Percentiles rank a stretch among this genome's conserved stretches.
phyloP scores from a whole-genome alignment of 2,329 filamentous ascomycete genomes.

The Rachicladosporium sp. region DNA sequence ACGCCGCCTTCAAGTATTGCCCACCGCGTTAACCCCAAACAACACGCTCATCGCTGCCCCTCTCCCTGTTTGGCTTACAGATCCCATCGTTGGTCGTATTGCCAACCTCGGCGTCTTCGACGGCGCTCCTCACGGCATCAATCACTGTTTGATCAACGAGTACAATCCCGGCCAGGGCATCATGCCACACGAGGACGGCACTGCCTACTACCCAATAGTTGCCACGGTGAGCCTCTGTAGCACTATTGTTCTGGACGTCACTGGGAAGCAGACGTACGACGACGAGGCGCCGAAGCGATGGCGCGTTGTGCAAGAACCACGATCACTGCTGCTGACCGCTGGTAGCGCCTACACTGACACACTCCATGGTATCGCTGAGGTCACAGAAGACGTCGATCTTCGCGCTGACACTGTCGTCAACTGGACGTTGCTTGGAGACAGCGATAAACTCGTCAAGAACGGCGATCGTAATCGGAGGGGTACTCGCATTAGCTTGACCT shows the following conservation, averaged over 20 bases:
- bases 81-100: conserved; percentile 54
- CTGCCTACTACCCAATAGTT: conserved; percentile 75
- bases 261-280: conserved; percentile 30
- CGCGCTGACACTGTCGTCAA: conserved; percentile 48
- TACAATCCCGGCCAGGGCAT: conserved; percentile 84
- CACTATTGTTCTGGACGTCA: conserved; percentile 65
- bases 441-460: conserved; percentile 24
- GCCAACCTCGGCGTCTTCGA: conserved; percentile 38
- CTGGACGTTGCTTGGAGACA: conserved; percentile 53
- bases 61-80: conserved; percentile 62
- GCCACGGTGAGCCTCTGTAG: conserved; percentile 80
- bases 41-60: conserved; percentile 61
- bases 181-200: conserved; percentile 90
- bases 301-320: conserved; percentile 69
- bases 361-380: conserved; percentile 61
- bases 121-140: conserved; percentile 64
- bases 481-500: conserved; percentile 62
- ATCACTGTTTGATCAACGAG: conserved; percentile 90
- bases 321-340: conserved; percentile 65
- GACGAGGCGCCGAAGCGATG: conserved; percentile 17
- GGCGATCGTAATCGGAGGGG: conserved; percentile 45
- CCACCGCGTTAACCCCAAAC: conserved; percentile 62
- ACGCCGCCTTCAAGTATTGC: conserved; percentile 82
- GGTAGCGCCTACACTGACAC: conserved; percentile 55
- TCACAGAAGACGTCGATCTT: conserved; percentile 53